Percentiles rank a stretch among this genome's conserved stretches.
phyloP scores from a whole-genome alignment of 768 basidiomycete genomes.

The Leccinum fibrillosum region DNA sequence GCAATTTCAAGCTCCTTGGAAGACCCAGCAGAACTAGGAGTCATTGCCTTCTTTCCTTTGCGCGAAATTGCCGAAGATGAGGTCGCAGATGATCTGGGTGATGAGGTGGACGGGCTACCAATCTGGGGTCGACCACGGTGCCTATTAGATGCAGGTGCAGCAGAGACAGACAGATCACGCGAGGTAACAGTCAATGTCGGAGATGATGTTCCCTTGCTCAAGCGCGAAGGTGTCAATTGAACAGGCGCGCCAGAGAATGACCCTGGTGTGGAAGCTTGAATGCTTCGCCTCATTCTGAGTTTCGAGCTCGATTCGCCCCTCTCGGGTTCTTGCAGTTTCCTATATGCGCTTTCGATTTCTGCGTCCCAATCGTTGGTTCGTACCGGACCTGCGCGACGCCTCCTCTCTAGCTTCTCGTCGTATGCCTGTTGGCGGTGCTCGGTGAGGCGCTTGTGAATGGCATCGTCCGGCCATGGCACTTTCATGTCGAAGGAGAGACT shows the following conservation, averaged over 20 bases:
- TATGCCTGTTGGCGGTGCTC: conserved; percentile 43
- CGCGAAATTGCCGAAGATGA: conserved; percentile 5
- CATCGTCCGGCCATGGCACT: conserved; percentile 38
- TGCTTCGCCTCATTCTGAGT: conserved; percentile 20
- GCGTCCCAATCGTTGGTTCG: conserved; percentile 25
- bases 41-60: not conserved
- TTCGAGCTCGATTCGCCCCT: conserved; percentile 20
- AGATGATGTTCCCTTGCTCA: conserved; percentile 8
- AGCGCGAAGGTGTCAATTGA: conserved; percentile 2
- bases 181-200: conserved; percentile 8
- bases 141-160: conserved; percentile 8
- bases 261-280: conserved; percentile 2
- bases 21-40: conserved; percentile 14
- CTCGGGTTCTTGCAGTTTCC: conserved; percentile 25
- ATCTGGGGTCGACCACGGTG: conserved; percentile 3
- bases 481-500: conserved; percentile 35
- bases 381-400: not conserved
- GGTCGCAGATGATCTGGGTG: conserved; percentile 3
- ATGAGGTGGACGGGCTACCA: conserved; percentile 9
- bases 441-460: conserved; percentile 43
- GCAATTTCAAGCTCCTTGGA: conserved; percentile 2
- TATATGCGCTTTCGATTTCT: conserved; percentile 21
- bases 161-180: conserved; percentile 14
- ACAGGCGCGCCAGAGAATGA: conserved; percentile 5
- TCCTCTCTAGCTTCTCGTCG: conserved; percentile 39